These are phyloP conservation scores for Zasmidium cellare DNA, from an alignment of 2,329 filamentous ascomycete species.

Conservation along the genomic window DNA sequence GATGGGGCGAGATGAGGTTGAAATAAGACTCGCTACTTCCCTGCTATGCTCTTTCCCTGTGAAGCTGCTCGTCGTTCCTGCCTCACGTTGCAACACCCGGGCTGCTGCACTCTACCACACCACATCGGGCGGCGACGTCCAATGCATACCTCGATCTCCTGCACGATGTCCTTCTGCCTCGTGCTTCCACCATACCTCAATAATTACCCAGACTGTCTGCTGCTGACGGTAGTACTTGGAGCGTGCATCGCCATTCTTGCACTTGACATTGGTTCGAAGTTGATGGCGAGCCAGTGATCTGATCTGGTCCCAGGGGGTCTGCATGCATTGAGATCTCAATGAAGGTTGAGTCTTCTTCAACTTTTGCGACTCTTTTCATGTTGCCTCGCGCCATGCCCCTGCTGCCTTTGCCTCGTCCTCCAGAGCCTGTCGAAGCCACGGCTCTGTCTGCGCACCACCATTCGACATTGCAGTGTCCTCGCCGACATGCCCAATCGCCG, in stretches of 20 bases:
- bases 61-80: not conserved
- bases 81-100: not conserved
- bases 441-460: conserved; percentile 32
- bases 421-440: conserved; percentile 43
- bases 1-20: not conserved
- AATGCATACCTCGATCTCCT: too few relatives aligned
- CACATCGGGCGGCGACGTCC: not conserved
- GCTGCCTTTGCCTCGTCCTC: conserved; percentile 41
- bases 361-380: conserved; percentile 1
- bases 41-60: conserved; percentile 1
- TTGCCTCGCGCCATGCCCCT: conserved; percentile 40
- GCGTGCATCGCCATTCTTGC: too few relatives aligned
- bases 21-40: not conserved
- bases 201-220: too few relatives aligned
- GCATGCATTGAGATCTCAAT: too few relatives aligned
- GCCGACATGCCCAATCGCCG: conserved; percentile 39
- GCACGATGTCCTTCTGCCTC: too few relatives aligned
- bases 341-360: too few relatives aligned
- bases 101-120: not conserved
- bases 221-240: too few relatives aligned
- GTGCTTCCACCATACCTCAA: too few relatives aligned
- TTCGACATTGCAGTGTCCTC: conserved; percentile 42
- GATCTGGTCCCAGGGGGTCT: too few relatives aligned
- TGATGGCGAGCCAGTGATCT: too few relatives aligned
- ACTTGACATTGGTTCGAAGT: too few relatives aligned